These are phyloP conservation scores for Schoenoplectus tabernaemontani DNA, from an alignment of 202 grass and related monocot species.

Conservation along the genomic window DNA sequence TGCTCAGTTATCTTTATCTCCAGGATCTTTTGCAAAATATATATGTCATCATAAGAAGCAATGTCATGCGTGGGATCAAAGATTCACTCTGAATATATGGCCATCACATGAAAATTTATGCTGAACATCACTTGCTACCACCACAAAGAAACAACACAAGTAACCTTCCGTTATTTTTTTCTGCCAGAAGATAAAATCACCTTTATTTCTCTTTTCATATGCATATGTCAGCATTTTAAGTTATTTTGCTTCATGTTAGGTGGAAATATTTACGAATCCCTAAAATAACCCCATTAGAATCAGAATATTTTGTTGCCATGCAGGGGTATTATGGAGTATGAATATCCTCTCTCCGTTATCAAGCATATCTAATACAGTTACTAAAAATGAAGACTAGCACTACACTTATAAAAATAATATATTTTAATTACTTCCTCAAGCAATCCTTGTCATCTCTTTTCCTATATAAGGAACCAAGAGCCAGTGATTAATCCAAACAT, in stretches of 20 bases:
- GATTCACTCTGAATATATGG: neutral
- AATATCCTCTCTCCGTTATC: neutral
- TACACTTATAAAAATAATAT: neutral
- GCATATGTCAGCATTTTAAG: neutral
- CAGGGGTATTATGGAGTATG: constrained; percentile 1
- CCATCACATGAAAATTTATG: neutral
- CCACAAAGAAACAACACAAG: neutral
- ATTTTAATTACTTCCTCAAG: neutral
- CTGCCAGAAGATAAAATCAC: neutral
- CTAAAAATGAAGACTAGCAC: neutral
- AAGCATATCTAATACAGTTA: neutral
- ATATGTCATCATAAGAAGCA: neutral
- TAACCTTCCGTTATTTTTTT: neutral
- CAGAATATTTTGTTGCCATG: neutral
- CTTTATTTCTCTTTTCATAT: neutral
- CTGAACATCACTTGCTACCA: neutral
- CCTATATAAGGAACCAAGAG: neutral
- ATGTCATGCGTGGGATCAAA: neutral
- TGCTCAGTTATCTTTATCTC: neutral
- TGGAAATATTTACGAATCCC: neutral
- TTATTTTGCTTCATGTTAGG: neutral
- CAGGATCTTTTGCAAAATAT: neutral
- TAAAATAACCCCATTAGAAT: neutral
- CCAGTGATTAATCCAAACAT: neutral
- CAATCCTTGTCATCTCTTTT: neutral